A percentile compares a stretch with the other conserved stretches of the same genome.
These are phyloP conservation scores for Colletotrichum noveboracense DNA, from an alignment of 2,329 filamentous ascomycete species.

Conservation along the genomic window DNA sequence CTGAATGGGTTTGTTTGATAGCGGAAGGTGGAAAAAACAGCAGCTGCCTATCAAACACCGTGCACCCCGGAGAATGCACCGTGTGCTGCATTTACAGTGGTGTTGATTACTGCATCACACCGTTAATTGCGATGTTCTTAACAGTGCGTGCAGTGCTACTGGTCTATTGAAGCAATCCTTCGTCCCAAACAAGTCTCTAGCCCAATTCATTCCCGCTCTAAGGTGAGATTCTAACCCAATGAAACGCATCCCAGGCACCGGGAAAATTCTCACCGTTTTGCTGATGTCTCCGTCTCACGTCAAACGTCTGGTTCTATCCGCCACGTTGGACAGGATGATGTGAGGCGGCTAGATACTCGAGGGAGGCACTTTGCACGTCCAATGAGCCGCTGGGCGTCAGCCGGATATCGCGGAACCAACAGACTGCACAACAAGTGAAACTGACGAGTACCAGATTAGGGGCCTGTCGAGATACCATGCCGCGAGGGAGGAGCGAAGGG, in stretches of 20 bases:
- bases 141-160: background rate
- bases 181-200: background rate
- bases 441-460: background rate
- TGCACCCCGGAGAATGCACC: background rate
- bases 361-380: background rate
- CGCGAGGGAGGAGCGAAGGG: background rate
- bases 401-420: background rate
- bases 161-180: background rate
- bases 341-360: background rate
- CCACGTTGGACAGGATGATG: background rate
- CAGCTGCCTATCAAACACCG: background rate
- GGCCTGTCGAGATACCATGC: background rate
- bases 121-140: background rate
- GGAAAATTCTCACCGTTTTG: background rate
- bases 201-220: background rate
- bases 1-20: background rate
- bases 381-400: background rate
- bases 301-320: background rate
- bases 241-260: background rate
- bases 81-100: background rate
- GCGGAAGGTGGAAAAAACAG: background rate
- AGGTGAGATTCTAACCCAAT: background rate
- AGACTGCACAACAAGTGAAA: background rate
- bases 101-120: background rate
- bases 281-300: background rate